Percentiles rank a stretch among this genome's conserved stretches.
These are phyloP conservation scores for Choiromyces venosus DNA, from an alignment of 495 filamentous ascomycete genomes.

Conservation along the genomic window DNA sequence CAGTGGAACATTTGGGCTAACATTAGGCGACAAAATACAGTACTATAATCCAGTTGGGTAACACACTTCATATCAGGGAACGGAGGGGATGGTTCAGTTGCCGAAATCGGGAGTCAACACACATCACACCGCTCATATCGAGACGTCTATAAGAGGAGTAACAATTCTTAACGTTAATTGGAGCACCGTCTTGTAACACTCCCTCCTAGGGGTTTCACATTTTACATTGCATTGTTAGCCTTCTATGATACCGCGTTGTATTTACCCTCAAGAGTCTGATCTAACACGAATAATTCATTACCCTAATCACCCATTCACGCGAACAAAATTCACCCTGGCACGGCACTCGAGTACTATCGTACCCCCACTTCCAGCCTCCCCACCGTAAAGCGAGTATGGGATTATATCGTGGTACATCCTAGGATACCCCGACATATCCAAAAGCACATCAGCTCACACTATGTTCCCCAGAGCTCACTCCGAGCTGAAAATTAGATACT, in stretches of 20 bases:
- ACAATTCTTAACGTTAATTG: not conserved
- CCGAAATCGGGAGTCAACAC: not conserved
- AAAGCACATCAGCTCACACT: not conserved
- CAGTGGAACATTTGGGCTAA: not conserved
- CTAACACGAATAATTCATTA: not conserved
- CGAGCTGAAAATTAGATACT: not conserved
- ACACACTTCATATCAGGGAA: not conserved
- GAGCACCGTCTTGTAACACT: not conserved
- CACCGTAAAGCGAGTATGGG: not conserved
- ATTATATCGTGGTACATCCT: not conserved
- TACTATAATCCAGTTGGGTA: not conserved
- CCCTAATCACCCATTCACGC: not conserved
- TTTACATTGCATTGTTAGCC: not conserved
- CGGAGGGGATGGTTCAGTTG: not conserved
- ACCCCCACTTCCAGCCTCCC: not conserved
- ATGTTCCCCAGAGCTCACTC: not conserved
- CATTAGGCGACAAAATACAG: not conserved
- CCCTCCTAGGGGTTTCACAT: no score
- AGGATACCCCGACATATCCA: not conserved
- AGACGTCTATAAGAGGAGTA: not conserved
- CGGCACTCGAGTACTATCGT: not conserved
- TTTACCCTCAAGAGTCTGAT: not conserved
- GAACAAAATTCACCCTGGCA: not conserved
- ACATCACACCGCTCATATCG: not conserved
- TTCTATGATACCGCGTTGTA: not conserved